Evolutionary conservation across 345 rosid species (phyloP).

Genomic region (sweet orange (Citrus sinensis)): DVS_A1.0 CM039166.1:6930001-6930500

Average conservation of each 20-base stretch:
- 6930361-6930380: not conserved
- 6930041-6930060: not conserved
- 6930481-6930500: conserved; percentile 26
- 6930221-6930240: conserved; percentile 17
- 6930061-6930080: not conserved
- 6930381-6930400: conserved; percentile 27
- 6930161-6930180: conserved; percentile 19
- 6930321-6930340: conserved; percentile 22
- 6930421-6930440: conserved; percentile 31
- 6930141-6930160: not conserved
- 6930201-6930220: not conserved
- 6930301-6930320: conserved; percentile 46
- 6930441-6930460: conserved; percentile 51
- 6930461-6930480: conserved; percentile 44
- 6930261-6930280: conserved; percentile 47
- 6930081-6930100: conserved; percentile 12
- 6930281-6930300: conserved; percentile 42
- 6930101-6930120: conserved; percentile 11
- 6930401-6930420: conserved; percentile 37
- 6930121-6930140: not conserved
- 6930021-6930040: not conserved
- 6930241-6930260: conserved; percentile 17
- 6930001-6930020: not conserved
- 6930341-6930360: conserved; percentile 37
- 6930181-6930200: conserved; percentile 12